Evolutionary conservation across 768 basidiomycete species (phyloP).

Genomic region (Calocera viscosa): DNA sequence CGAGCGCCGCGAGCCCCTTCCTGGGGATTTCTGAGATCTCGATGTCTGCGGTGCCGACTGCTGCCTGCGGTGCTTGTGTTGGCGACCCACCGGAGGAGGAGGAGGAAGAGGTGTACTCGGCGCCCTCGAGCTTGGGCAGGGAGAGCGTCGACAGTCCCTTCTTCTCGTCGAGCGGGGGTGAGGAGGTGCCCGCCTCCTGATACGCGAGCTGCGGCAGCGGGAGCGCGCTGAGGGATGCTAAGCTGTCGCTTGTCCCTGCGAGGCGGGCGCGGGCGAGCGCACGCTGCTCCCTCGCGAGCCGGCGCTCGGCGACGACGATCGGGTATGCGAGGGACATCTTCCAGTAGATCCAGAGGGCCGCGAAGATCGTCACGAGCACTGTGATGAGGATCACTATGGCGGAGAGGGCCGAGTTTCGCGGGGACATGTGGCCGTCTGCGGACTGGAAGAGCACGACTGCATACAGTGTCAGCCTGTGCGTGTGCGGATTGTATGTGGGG

Average conservation of each 20-base stretch:
- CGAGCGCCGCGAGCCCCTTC: neutral
- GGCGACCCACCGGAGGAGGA: neutral
- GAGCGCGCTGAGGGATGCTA: neutral
- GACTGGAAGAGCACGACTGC: neutral
- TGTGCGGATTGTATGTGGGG: neutral
- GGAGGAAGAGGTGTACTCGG: neutral
- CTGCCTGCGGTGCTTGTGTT: neutral
- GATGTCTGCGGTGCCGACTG: neutral
- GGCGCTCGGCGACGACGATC: neutral
- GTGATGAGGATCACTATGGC: neutral
- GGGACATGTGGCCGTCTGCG: conserved; percentile 2
- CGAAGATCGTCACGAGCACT: neutral
- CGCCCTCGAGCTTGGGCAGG: neutral
- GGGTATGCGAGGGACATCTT: conserved; percentile 3
- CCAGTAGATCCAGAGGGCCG: conserved; percentile 5
- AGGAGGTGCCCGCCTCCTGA: neutral
- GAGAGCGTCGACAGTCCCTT: neutral
- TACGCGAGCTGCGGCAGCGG: neutral
- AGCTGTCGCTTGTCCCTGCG: neutral
- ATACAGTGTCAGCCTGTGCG: neutral
- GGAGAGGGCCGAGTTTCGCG: neutral
- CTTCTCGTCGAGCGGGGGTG: neutral
- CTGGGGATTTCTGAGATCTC: neutral
- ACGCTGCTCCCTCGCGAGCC: neutral
- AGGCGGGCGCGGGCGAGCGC: neutral